Conservation (phyloP, 352 stramenopile genomes). For the Globisporangium nodosum region DNA sequence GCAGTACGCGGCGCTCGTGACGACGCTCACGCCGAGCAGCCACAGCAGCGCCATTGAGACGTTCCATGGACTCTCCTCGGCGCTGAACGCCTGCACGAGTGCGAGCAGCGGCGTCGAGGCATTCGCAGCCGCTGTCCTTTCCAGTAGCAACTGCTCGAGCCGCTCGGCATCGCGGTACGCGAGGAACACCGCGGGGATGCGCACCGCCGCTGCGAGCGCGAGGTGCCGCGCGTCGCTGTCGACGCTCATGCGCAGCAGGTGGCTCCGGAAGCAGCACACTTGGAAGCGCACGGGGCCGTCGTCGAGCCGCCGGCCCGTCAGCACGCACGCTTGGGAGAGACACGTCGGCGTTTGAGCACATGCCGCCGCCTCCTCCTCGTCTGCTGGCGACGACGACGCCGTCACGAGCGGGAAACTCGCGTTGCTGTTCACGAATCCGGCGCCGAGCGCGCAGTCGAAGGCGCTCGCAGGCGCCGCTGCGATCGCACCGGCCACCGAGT, state of each 20-base stretch:
- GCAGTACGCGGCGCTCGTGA: slow-evolving; percentile 42
- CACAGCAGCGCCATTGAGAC: slow-evolving; percentile 58
- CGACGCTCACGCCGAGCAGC: slow-evolving; percentile 43
- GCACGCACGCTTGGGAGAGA: slow-evolving; percentile 31
- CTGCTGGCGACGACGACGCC: slow-evolving; percentile 6
- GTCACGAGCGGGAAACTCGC: slow-evolving; percentile 25
- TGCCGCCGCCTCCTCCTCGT: background rate
- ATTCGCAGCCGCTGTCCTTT: background rate
- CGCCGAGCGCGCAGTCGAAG: slow-evolving; percentile 49
- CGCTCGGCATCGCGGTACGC: slow-evolving; percentile 29
- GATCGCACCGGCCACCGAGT: slow-evolving; percentile 41
- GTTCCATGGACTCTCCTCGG: slow-evolving; percentile 57
- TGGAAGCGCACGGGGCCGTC: slow-evolving; percentile 17
- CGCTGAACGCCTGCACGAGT: slow-evolving; percentile 25
- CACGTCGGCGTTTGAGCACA: slow-evolving; percentile 25
- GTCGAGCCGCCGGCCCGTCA: slow-evolving; percentile 13
- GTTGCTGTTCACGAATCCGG: slow-evolving; percentile 28
- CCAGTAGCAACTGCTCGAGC: slow-evolving; percentile 20
- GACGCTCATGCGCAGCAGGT: slow-evolving; percentile 33
- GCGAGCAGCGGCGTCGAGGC: background rate
- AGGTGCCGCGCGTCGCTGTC: slow-evolving; percentile 1
- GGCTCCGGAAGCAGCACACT: slow-evolving; percentile 47
- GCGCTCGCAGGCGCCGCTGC: slow-evolving; percentile 16
- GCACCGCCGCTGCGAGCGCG: background rate
- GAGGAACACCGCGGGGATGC: slow-evolving; percentile 38